Conservation (phyloP, 1,284 basidiomycete genomes). For the Cutaneotrichosporon spelunceum region DNA sequence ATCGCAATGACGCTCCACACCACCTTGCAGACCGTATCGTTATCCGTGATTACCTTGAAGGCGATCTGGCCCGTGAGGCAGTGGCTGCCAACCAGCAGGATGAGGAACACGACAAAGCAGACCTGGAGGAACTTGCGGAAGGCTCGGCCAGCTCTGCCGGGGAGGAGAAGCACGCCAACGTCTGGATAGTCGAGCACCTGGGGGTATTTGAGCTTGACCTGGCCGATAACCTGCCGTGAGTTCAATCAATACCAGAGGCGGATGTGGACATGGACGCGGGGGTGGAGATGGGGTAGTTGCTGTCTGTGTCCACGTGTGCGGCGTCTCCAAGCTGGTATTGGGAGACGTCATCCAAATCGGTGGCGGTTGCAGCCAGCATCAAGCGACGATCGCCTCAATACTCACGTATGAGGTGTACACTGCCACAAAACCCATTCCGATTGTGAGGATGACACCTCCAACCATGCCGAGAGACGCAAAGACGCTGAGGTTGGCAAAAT, state of each 20-base stretch:
- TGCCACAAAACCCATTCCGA: conserved; percentile 17
- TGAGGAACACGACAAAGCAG: conserved; percentile 16
- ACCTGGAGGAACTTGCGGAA: conserved; percentile 10
- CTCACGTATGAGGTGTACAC: conserved; percentile 20
- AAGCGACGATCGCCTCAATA: not conserved
- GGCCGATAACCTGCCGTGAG: conserved; percentile 7
- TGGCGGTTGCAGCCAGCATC: too few species aligned
- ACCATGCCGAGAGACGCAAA: conserved; percentile 22
- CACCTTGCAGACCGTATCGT: conserved; percentile 11
- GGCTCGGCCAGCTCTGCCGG: conserved; percentile 1
- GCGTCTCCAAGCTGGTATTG: not conserved
- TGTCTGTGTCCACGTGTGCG: not conserved
- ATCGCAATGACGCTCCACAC: conserved; percentile 20
- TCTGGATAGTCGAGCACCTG: conserved; percentile 21
- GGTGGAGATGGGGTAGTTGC: not conserved
- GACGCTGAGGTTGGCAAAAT: conserved; percentile 15
- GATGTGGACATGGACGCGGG: not conserved
- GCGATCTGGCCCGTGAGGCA: conserved; percentile 21
- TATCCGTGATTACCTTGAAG: conserved; percentile 16
- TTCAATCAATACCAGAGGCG: not conserved
- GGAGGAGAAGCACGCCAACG: conserved; percentile 16
- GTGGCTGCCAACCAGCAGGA: conserved; percentile 18
- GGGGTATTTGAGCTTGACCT: conserved; percentile 24
- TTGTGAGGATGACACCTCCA: conserved; percentile 17
- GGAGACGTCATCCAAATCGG: too few species aligned